A percentile compares a stretch with the other conserved stretches of the same genome.
Conservation (phyloP, 306 rosid species). For the Cicer pinnatifidum region DNA sequence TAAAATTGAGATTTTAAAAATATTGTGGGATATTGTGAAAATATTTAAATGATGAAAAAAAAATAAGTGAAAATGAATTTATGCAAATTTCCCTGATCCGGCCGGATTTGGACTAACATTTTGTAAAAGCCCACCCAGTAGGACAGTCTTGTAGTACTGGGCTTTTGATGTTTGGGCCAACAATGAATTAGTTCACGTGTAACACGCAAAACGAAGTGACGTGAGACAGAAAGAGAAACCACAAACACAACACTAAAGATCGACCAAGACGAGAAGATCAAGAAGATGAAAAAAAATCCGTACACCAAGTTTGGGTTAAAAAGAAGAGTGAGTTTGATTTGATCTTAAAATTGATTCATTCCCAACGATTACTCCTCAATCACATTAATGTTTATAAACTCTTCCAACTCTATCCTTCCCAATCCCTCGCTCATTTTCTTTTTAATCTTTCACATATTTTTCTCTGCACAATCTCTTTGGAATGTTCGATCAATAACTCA, state of each 20-base stretch:
- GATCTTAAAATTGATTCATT: not conserved
- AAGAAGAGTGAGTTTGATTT: constrained; percentile 17
- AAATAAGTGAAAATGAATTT: too few relatives aligned
- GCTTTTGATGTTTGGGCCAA: constrained; percentile 6
- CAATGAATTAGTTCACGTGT: constrained; percentile 34
- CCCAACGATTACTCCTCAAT: not conserved
- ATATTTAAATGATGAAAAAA: too few relatives aligned
- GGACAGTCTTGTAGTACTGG: not conserved
- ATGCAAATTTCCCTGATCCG: too few relatives aligned
- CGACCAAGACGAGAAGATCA: constrained; percentile 14
- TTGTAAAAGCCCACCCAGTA: not conserved
- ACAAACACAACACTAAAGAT: not conserved
- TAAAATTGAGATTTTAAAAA: too few relatives aligned
- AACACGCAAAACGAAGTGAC: constrained; percentile 40
- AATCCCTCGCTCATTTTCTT: not conserved
- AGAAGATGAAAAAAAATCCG: not conserved
- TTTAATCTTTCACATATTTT: not conserved
- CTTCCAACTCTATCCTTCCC: not conserved
- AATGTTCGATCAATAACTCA: not conserved
- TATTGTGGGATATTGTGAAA: too few relatives aligned
- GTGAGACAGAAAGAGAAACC: not conserved
- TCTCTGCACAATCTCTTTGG: not conserved
- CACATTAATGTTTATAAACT: not conserved
- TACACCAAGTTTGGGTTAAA: constrained; percentile 28
- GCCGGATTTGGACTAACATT: too few relatives aligned